Evolutionary conservation across 2,329 filamentous ascomycete species (phyloP).

Genomic region (Exophiala lecanii-corni): DNA sequence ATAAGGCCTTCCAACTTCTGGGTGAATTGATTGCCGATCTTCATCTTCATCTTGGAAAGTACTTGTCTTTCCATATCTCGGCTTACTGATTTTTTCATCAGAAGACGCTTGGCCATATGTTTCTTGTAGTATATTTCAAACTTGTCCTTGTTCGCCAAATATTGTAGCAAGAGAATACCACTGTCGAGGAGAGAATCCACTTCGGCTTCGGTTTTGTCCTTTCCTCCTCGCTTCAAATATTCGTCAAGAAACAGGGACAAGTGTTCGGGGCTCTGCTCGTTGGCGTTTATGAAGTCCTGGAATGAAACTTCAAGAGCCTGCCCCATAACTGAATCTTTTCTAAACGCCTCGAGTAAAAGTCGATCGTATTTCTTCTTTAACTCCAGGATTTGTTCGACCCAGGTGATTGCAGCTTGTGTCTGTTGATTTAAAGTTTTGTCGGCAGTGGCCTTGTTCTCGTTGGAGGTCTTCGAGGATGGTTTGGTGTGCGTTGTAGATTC

Average conservation of each 20-base stretch:
- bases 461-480: slow-evolving; percentile 34
- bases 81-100: slow-evolving; percentile 85
- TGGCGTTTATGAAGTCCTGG: slow-evolving; percentile 89
- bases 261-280: slow-evolving; percentile 78
- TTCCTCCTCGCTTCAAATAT: slow-evolving; percentile 88
- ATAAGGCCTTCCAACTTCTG: slow-evolving; percentile 95
- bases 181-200: slow-evolving; percentile 81
- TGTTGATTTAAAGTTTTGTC: slow-evolving; percentile 66
- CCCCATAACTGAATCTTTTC: slow-evolving; percentile 70
- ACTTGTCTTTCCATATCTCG: slow-evolving; percentile 92
- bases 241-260: slow-evolving; percentile 97
- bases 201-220: slow-evolving; percentile 85
- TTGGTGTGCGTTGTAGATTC: slow-evolving; percentile 50
- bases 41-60: slow-evolving; percentile 94
- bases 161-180: slow-evolving; percentile 80
- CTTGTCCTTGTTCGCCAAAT: slow-evolving; percentile 85
- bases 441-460: slow-evolving; percentile 47
- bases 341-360: slow-evolving; percentile 70
- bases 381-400: slow-evolving; percentile 84
- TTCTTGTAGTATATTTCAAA: slow-evolving; percentile 99
- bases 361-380: slow-evolving; percentile 87
- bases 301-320: slow-evolving; percentile 82
- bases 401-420: slow-evolving; percentile 82
- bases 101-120: slow-evolving; percentile 78
- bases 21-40: slow-evolving; percentile 91